A percentile compares a stretch with the other conserved stretches of the same genome.
These are phyloP conservation scores for Moesziomyces sp. DNA, from an alignment of 1,284 basidiomycete genomes.

Conservation along the genomic window DNA sequence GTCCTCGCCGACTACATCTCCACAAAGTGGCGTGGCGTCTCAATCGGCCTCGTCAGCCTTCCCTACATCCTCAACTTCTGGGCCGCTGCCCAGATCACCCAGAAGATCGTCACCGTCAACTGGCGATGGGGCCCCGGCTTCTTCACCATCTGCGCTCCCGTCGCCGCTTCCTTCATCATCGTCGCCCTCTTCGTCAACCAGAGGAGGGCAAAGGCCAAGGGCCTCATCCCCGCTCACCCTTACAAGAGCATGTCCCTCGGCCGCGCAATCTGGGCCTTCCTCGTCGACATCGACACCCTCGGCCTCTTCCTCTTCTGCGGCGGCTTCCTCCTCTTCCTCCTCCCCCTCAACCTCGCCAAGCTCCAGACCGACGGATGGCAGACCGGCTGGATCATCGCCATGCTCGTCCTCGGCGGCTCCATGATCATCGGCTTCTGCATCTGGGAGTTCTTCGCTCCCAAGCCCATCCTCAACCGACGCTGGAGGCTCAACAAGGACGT, in stretches of 20 bases:
- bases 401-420: conserved; percentile 60
- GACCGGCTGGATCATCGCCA: conserved; percentile 61
- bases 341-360: conserved; percentile 56
- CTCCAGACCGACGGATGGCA: conserved; percentile 50
- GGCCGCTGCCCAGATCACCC: conserved; percentile 40
- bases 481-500: conserved; percentile 65
- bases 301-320: conserved; percentile 62
- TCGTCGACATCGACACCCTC: conserved; percentile 58
- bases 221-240: conserved; percentile 55
- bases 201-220: conserved; percentile 47
- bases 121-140: conserved; percentile 66
- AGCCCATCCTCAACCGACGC: conserved; percentile 57
- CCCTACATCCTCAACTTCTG: conserved; percentile 65
- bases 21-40: conserved; percentile 58
- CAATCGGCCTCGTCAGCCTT: conserved; percentile 59
- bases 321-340: conserved; percentile 62
- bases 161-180: conserved; percentile 58
- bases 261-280: conserved; percentile 22
- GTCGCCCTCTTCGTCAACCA: conserved; percentile 57
- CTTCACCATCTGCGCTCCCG: conserved; percentile 64
- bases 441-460: conserved; percentile 57
- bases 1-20: conserved; percentile 64
- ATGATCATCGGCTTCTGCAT: conserved; percentile 50
- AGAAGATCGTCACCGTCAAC: conserved; percentile 9
- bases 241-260: conserved; percentile 46